Percentiles rank a stretch among this genome's conserved stretches.
Evolutionary conservation across 352 stramenopile species (phyloP).

Genomic region (Phytophthora litchii): DNA sequence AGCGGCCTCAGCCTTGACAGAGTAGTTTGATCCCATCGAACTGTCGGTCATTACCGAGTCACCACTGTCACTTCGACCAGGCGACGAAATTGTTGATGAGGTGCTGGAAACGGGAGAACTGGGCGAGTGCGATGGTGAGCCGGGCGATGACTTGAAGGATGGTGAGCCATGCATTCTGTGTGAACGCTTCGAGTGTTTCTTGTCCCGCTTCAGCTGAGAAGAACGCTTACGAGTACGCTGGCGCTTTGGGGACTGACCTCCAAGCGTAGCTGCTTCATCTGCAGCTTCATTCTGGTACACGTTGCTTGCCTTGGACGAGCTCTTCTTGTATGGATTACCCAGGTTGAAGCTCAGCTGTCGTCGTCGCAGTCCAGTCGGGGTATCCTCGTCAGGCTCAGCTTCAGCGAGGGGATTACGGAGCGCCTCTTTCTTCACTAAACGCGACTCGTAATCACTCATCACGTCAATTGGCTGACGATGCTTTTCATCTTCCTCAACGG

Average conservation of each 20-base stretch:
- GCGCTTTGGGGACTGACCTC: slow-evolving; percentile 78
- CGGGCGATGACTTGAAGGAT: slow-evolving; percentile 73
- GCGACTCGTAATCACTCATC: slow-evolving; percentile 90
- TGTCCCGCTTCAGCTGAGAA: slow-evolving; percentile 81
- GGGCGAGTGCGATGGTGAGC: slow-evolving; percentile 69
- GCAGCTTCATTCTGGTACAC: slow-evolving; percentile 86
- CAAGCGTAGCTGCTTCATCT: slow-evolving; percentile 81
- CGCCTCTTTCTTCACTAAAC: slow-evolving; percentile 87
- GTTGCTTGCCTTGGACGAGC: slow-evolving; percentile 81
- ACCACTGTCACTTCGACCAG: slow-evolving; percentile 63
- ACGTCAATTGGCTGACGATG: slow-evolving; percentile 85
- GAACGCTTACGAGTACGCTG: slow-evolving; percentile 86
- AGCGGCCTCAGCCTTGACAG: slow-evolving; percentile 76
- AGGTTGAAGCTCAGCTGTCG: slow-evolving; percentile 88
- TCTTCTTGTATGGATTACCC: slow-evolving; percentile 91
- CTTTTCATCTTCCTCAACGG: slow-evolving; percentile 80
- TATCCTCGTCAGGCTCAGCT: slow-evolving; percentile 86
- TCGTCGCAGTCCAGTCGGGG: slow-evolving; percentile 64
- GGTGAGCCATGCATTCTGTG: slow-evolving; percentile 70
- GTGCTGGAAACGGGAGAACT: slow-evolving; percentile 61
- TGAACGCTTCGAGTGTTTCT: slow-evolving; percentile 73
- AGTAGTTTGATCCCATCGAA: slow-evolving; percentile 77
- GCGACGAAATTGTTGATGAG: slow-evolving; percentile 65
- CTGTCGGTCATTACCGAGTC: slow-evolving; percentile 65
- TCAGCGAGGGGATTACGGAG: slow-evolving; percentile 85